Percentiles rank a stretch among this genome's conserved stretches.
These are phyloP conservation scores for Candida sanyaensis DNA, from an alignment of 1,139 yeast species.

Conservation along the genomic window DNA sequence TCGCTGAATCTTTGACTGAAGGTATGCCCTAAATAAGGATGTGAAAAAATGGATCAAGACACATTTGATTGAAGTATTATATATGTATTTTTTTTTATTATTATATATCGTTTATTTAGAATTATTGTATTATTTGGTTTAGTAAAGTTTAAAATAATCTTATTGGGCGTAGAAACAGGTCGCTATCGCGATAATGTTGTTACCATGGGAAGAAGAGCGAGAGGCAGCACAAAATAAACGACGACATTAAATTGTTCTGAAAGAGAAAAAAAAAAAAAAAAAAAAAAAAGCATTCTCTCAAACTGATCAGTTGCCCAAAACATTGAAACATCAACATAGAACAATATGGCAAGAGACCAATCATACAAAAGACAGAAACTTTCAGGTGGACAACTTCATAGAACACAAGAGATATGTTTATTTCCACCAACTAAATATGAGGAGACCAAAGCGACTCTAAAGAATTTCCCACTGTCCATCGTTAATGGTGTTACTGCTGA, in stretches of 20 bases:
- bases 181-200: background rate
- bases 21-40: conserved; percentile 5
- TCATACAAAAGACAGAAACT: conserved; percentile 6
- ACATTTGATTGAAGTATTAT: background rate
- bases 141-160: background rate
- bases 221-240: no score
- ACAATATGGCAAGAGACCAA: conserved; percentile 1
- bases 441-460: conserved; percentile 33
- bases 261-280: no score
- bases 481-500: conserved; percentile 46
- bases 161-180: no score
- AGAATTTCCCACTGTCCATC: conserved; percentile 42
- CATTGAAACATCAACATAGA: background rate
- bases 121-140: background rate
- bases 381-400: background rate
- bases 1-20: conserved; percentile 46
- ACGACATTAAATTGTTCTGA: no score
- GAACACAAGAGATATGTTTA: conserved; percentile 6
- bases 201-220: no score
- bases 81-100: no score
- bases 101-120: background rate
- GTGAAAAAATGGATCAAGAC: background rate
- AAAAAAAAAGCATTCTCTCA: no score
- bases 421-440: conserved; percentile 32
- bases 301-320: no score